Base-by-base conservation (phyloP, 306 rosid species). In the Geum urbanum region DNA sequence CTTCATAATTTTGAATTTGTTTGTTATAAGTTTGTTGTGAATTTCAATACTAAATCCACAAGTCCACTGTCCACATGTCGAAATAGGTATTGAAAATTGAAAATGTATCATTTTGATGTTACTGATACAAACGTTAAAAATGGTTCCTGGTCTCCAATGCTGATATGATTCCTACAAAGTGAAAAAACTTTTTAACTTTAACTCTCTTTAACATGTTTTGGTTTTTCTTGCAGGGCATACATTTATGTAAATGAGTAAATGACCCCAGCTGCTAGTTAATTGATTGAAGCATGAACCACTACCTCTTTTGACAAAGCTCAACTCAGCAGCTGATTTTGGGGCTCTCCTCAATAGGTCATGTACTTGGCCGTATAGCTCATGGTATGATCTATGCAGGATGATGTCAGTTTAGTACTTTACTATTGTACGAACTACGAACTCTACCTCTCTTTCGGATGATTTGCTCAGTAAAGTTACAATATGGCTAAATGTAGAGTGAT, bases 221-320 rank as follows among this genome's bases (percentile, higher is more conserved):
- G n/a, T 19, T 40, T 5, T 44, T 45, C 10, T 44, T 64, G 53
- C 69, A 64, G 69, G 53, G 40, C 68, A 63, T 44, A 18, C 12
- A 41, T 44, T 19, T 13, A 10, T 44, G 19, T 63, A 45, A n/a
- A n/a, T n/a, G n/a, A n/a, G n/a, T n/a, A 19, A 19, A 39, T 43
- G 37, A 63, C 44, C 15, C 6, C 5, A 12, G 44, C 18, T 63
- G 18, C 52, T 43, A 41, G 35, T 63, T n/a, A n/a, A n/a, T n/a
- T n/a, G n/a, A n/a, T n/a, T n/a, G n/a, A n/a, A n/a, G n/a, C n/a
- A n/a, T n/a, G n/a, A n/a, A n/a, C n/a, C 6, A 10, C 5, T 5
- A 63, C 9, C 9, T n/a, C 5, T 10, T 43, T 41, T 13, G 40
- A 53, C 40, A 64, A 22, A 24, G 22, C 1, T 20, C 22, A 8